Evolutionary conservation across 805 yeast genomes (phyloP).

Genomic region (Ogataea ganodermae): DNA sequence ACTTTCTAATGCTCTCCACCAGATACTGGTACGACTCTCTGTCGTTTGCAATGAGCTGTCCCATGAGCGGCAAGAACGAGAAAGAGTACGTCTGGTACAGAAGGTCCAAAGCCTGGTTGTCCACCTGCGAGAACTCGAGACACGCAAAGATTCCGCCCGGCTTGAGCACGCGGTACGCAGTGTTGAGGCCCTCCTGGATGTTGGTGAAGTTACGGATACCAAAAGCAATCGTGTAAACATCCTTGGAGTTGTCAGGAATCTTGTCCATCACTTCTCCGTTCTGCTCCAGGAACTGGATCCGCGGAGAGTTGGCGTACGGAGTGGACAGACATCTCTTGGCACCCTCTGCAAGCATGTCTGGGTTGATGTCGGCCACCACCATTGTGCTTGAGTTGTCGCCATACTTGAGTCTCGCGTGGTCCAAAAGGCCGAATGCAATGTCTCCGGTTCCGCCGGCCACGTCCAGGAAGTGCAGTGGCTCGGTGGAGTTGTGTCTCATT

Average conservation of each 20-base stretch:
- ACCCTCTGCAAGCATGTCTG: constrained; percentile 95
- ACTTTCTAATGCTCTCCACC: constrained; percentile 89
- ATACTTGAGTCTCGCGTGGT: constrained; percentile 79
- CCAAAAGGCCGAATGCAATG: constrained; percentile 91
- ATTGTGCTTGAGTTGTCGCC: constrained; percentile 76
- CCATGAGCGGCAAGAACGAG: constrained; percentile 87
- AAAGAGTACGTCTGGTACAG: constrained; percentile 88
- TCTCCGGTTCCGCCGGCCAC: constrained; percentile 99
- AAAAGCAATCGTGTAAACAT: constrained; percentile 93
- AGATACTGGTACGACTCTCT: constrained; percentile 94
- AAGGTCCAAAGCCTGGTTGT: constrained; percentile 71
- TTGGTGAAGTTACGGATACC: constrained; percentile 97
- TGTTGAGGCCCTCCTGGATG: constrained; percentile 87
- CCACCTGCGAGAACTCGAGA: constrained; percentile 90
- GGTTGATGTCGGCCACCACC: constrained; percentile 93
- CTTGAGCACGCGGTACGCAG: constrained; percentile 94
- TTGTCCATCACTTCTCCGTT: constrained; percentile 89
- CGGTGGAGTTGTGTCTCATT: constrained; percentile 72
- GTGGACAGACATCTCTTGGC: constrained; percentile 64
- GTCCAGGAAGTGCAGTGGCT: constrained; percentile 85
- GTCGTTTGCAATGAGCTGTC: constrained; percentile 93
- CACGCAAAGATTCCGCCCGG: constrained; percentile 99
- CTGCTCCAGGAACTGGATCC: constrained; percentile 83
- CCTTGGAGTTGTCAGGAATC: constrained; percentile 85
- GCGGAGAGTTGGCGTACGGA: constrained; percentile 63